Conservation (phyloP, 345 rosid species). For the Citrus hindsii region DNA sequence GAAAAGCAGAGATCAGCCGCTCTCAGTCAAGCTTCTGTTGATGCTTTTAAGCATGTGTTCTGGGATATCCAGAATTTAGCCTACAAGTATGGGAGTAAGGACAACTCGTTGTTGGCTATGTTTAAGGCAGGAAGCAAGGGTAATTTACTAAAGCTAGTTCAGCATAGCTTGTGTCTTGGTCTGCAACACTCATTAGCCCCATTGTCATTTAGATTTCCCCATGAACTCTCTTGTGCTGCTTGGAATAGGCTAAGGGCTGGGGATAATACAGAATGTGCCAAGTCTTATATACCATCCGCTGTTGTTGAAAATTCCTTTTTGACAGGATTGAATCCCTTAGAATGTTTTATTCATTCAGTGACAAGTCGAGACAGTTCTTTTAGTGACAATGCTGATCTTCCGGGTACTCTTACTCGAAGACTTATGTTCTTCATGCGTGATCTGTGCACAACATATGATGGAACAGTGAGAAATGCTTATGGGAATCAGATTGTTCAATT, state of each 20-base stretch:
- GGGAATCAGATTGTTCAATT: constrained; percentile 84
- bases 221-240: constrained; percentile 52
- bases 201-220: constrained; percentile 79
- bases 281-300: constrained; percentile 63
- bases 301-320: constrained; percentile 72
- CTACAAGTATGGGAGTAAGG: constrained; percentile 52
- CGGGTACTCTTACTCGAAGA: constrained; percentile 78
- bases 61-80: constrained; percentile 74
- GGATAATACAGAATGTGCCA: constrained; percentile 39
- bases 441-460: constrained; percentile 66
- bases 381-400: constrained; percentile 93
- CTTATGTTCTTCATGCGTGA: constrained; percentile 92
- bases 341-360: constrained; percentile 83
- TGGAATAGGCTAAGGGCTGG: constrained; percentile 57
- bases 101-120: constrained; percentile 76
- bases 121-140: constrained; percentile 95
- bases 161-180: constrained; percentile 90
- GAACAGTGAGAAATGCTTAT: constrained; percentile 77
- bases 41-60: constrained; percentile 67
- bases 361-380: constrained; percentile 81
- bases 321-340: constrained; percentile 75
- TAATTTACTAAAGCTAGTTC: constrained; percentile 67
- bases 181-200: constrained; percentile 78
- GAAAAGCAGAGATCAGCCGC: constrained; percentile 82
- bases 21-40: constrained; percentile 68